A percentile compares a stretch with the other conserved stretches of the same genome.
These are phyloP conservation scores for Petasospora fabianii DNA, from an alignment of 1,139 yeast species.

Conservation along the genomic window DNA sequence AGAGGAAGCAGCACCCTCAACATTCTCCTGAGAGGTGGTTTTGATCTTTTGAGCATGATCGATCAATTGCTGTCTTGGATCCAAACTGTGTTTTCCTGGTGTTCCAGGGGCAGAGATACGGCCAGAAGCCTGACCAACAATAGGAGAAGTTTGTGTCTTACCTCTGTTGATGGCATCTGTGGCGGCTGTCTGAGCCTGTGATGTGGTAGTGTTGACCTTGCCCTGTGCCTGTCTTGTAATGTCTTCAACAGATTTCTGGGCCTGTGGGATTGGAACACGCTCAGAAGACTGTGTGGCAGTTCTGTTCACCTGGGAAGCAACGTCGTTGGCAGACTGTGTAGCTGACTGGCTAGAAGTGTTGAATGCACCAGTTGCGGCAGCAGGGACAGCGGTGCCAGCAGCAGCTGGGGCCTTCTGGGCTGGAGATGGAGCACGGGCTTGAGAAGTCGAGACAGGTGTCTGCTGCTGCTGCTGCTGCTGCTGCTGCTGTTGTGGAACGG, in stretches of 20 bases:
- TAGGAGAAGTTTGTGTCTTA: background rate
- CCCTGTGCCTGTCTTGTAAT: too few species aligned
- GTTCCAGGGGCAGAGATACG: constrained; percentile 9
- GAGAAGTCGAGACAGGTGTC: background rate
- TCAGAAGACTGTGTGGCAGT: constrained; percentile 3
- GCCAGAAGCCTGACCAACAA: constrained; percentile 13
- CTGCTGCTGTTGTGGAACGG: constrained; percentile 1
- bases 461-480: background rate
- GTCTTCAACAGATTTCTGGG: background rate
- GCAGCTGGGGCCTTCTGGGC: constrained; percentile 1
- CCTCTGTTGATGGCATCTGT: background rate
- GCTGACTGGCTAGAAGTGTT: too few species aligned
- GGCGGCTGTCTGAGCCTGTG: too few species aligned
- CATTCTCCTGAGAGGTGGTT: background rate
- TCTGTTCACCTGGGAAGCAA: constrained; percentile 5
- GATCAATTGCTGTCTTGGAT: constrained; percentile 12
- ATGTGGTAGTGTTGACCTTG: too few species aligned
- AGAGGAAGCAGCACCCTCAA: background rate
- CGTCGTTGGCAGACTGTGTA: constrained; percentile 2
- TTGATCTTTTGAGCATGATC: constrained; percentile 6
- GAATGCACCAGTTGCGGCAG: constrained; percentile 2
- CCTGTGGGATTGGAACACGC: background rate
- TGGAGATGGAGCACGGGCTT: background rate
- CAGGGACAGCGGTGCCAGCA: constrained; percentile 7
- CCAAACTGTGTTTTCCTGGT: constrained; percentile 8